Evolutionary conservation across 202 grass and related monocot genomes (phyloP).

Genomic region (Carex sylvatica): DNA sequence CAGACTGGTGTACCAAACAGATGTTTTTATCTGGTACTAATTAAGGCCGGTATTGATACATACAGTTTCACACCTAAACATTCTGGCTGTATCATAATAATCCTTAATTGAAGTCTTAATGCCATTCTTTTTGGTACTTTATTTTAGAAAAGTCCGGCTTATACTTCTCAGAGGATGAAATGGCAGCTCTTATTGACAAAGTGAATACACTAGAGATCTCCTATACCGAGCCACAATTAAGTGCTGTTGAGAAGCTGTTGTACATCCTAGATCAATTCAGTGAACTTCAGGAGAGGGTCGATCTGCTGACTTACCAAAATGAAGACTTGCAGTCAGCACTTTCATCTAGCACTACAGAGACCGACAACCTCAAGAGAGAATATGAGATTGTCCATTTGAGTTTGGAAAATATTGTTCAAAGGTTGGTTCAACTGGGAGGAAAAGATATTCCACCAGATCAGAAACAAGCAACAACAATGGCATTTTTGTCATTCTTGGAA

Average conservation of each 20-base stretch:
- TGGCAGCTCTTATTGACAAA: constrained; percentile 70
- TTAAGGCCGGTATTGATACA: too few relatives aligned
- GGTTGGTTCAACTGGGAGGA: constrained; percentile 58
- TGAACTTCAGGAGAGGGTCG: constrained; percentile 43
- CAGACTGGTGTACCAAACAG: not conserved
- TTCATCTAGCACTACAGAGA: constrained; percentile 61
- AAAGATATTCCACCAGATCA: constrained; percentile 61
- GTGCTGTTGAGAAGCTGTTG: constrained; percentile 57
- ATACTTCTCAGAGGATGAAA: constrained; percentile 58
- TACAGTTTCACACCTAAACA: not conserved
- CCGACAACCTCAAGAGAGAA: constrained; percentile 60
- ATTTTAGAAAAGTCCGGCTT: constrained; percentile 38
- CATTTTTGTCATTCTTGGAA: constrained; percentile 74
- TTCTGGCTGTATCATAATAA: constrained; percentile 5
- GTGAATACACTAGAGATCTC: constrained; percentile 55
- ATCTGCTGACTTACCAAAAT: constrained; percentile 66
- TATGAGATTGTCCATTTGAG: constrained; percentile 47
- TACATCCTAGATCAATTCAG: constrained; percentile 65
- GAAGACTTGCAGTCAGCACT: constrained; percentile 75
- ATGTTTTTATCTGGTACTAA: constrained; percentile 7
- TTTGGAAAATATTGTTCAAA: constrained; percentile 80
- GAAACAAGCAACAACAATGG: constrained; percentile 51
- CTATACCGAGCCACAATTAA: constrained; percentile 44
- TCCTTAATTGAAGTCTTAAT: constrained; percentile 19
- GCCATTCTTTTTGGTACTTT: constrained; percentile 33